Percentiles rank a stretch among this genome's conserved stretches.
phyloP scores from a whole-genome alignment of 2,329 filamentous ascomycete genomes.

The Pyrenophora graminea region DNA sequence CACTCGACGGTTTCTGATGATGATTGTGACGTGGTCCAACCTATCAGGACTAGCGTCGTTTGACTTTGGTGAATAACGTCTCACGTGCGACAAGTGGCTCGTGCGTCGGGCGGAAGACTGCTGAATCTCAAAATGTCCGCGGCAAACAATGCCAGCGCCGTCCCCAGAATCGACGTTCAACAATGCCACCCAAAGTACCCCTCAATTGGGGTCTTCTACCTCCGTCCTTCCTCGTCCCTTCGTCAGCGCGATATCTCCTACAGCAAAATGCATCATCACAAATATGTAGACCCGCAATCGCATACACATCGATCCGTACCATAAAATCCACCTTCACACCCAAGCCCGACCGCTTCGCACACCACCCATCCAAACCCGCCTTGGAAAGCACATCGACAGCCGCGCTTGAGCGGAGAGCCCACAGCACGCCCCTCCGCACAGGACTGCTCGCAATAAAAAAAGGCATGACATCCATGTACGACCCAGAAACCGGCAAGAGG shows the following conservation, averaged over 20 bases:
- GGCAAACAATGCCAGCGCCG: slow-evolving; percentile 16
- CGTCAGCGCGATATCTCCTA: slow-evolving; percentile 31
- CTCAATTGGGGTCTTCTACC: slow-evolving; percentile 42
- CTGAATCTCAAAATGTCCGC: slow-evolving; percentile 27
- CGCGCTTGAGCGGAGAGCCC: slow-evolving; percentile 62
- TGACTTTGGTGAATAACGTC: neutral
- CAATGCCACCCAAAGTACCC: slow-evolving; percentile 43
- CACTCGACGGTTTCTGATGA: no score
- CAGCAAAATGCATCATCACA: slow-evolving; percentile 18
- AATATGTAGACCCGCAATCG: slow-evolving; percentile 16
- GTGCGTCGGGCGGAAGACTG: slow-evolving; percentile 1
- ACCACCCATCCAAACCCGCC: slow-evolving; percentile 54
- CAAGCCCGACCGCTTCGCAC: slow-evolving; percentile 59
- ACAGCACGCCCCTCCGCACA: slow-evolving; percentile 68
- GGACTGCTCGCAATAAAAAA: slow-evolving; percentile 88
- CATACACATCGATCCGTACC: slow-evolving; percentile 36
- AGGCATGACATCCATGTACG: slow-evolving; percentile 92
- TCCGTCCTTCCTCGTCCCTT: slow-evolving; percentile 35
- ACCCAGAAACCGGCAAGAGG: slow-evolving; percentile 72
- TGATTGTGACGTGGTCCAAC: no score
- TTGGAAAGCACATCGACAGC: slow-evolving; percentile 61
- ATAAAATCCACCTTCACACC: slow-evolving; percentile 63
- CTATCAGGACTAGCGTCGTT: no score
- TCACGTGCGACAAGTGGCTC: slow-evolving; percentile 12
- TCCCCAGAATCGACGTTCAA: slow-evolving; percentile 12